Evolutionary conservation across 257 asterid genomes (phyloP).

Genomic region (Mentha longifolia): DNA sequence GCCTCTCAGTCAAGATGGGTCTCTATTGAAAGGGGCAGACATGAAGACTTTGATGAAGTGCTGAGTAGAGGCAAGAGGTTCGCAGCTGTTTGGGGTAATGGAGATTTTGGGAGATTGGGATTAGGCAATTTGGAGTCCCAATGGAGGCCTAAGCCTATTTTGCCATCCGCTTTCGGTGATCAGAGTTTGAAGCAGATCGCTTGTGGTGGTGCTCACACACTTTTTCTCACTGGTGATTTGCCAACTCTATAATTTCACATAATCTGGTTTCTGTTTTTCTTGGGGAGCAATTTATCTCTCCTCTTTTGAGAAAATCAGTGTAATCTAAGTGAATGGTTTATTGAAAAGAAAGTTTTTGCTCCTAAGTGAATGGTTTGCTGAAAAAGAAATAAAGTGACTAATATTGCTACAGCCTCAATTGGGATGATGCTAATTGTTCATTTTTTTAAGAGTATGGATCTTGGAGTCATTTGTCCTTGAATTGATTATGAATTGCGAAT

Average conservation of each 20-base stretch:
- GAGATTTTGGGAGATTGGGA: conserved; percentile 96
- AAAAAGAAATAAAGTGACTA: background rate
- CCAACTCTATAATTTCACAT: background rate
- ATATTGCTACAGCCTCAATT: background rate
- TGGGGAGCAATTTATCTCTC: background rate
- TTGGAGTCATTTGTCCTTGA: background rate
- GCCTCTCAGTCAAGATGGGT: conserved; percentile 44
- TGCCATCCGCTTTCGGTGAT: conserved; percentile 62
- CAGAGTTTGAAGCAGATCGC: conserved; percentile 73
- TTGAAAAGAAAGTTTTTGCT: background rate
- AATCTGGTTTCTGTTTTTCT: background rate
- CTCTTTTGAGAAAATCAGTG: background rate
- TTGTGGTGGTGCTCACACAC: conserved; percentile 98
- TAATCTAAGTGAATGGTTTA: background rate
- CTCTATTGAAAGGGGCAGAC: conserved; percentile 38
- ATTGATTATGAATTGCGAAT: conserved; percentile 18
- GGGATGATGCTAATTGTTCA: background rate
- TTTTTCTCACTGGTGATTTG: conserved; percentile 76
- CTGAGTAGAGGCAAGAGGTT: conserved; percentile 52
- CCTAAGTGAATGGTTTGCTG: background rate
- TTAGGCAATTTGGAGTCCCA: conserved; percentile 76
- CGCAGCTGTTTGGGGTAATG: conserved; percentile 96
- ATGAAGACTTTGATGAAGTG: conserved; percentile 33
- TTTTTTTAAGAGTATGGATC: background rate
- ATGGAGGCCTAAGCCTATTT: conserved; percentile 71